phyloP scores from a whole-genome alignment of 352 stramenopile species.

The Globisporangium echinulatum region DNA sequence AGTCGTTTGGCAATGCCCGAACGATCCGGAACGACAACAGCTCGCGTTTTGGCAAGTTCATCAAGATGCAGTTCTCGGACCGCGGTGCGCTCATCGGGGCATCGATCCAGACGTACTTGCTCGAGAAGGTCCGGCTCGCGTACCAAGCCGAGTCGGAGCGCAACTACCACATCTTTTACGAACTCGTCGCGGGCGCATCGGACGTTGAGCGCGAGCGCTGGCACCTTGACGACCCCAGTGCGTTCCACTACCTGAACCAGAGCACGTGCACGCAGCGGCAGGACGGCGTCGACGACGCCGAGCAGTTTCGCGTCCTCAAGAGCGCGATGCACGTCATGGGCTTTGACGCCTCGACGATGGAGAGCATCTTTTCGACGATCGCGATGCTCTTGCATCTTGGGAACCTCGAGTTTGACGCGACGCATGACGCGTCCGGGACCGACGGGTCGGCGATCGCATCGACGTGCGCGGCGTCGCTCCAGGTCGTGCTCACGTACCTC shows the following conservation, averaged over 20 bases:
- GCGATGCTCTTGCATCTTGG: conserved; percentile 91
- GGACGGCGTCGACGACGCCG: conserved; percentile 85
- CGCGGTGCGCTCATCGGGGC: conserved; percentile 80
- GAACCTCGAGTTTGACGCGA: conserved; percentile 91
- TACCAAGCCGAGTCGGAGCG: conserved; percentile 91
- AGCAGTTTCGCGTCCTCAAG: conserved; percentile 81
- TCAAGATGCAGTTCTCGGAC: conserved; percentile 93
- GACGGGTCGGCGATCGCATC: conserved; percentile 61
- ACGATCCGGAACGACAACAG: conserved; percentile 98
- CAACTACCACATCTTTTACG: conserved; percentile 97
- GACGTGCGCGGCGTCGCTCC: conserved; percentile 50
- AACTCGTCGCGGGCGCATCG: conserved; percentile 80
- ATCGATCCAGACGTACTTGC: conserved; percentile 93
- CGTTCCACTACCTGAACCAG: conserved; percentile 90
- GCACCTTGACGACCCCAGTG: conserved; percentile 38
- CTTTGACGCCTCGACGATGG: conserved; percentile 84
- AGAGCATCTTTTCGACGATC: conserved; percentile 89
- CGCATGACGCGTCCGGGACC: conserved; percentile 42
- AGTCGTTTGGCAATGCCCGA: conserved; percentile 97
- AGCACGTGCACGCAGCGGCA: conserved; percentile 82
- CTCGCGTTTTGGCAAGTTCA: conserved; percentile 96
- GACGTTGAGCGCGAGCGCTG: conserved; percentile 58
- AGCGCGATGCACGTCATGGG: conserved; percentile 83
- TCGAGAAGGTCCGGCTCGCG: conserved; percentile 94
- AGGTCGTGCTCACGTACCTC: conserved; percentile 83